phyloP scores from a whole-genome alignment of 805 yeast genomes.

The Saccharomycopsis capsularis region DNA sequence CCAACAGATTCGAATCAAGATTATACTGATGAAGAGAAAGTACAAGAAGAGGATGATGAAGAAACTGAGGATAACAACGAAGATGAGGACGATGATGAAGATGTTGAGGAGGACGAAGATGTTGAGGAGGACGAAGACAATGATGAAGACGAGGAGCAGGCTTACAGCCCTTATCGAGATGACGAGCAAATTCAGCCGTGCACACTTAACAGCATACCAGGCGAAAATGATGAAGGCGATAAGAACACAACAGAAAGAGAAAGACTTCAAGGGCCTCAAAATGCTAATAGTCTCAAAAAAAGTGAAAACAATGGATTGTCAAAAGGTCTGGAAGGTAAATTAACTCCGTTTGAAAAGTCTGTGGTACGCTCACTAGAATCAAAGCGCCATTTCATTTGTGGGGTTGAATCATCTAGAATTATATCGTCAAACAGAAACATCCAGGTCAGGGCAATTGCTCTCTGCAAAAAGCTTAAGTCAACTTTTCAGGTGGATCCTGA shows the following conservation, averaged over 20 bases:
- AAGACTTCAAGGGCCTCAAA: background rate
- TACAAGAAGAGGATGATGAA: constrained; percentile 18
- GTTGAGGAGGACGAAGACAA: constrained; percentile 22
- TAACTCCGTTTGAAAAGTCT: constrained; percentile 16
- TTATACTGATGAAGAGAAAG: constrained; percentile 14
- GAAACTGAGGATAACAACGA: background rate
- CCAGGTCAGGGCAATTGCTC: constrained; percentile 31
- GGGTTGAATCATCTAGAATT: constrained; percentile 25
- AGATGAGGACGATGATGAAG: constrained; percentile 2
- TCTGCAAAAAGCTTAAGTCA: constrained; percentile 31
- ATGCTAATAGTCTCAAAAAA: background rate
- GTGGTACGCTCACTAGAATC: constrained; percentile 11
- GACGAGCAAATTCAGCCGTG: too few species aligned
- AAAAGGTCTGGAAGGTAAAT: background rate
- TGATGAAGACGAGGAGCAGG: constrained; percentile 16
- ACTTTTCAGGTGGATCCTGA: constrained; percentile 43
- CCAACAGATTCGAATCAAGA: constrained; percentile 13
- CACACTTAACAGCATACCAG: too few species aligned
- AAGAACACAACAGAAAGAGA: background rate
- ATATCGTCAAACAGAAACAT: constrained; percentile 27
- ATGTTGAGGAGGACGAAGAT: constrained; percentile 22
- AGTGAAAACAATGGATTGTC: background rate
- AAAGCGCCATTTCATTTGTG: constrained; percentile 17
- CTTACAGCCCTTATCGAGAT: too few species aligned
- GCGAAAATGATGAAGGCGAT: background rate